phyloP scores from a whole-genome alignment of 2,329 filamentous ascomycete genomes.

The Xylaria sp. region DNA sequence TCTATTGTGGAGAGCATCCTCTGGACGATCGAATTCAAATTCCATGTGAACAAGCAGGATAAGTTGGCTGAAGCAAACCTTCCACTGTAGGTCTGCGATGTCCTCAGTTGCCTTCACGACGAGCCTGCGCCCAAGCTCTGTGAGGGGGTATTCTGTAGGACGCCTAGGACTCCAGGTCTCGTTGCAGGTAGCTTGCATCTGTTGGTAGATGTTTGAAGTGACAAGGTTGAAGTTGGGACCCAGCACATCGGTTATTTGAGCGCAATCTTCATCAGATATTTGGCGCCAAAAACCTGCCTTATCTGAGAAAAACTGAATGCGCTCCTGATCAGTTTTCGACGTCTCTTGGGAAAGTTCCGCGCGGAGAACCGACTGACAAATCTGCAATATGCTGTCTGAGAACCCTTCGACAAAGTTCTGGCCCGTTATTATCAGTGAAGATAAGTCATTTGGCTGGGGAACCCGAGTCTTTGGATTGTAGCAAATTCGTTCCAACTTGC shows the following conservation, averaged over 20 bases:
- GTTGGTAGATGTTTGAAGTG: slow-evolving; percentile 63
- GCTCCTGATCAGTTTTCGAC: slow-evolving; percentile 74
- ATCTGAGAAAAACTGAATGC: slow-evolving; percentile 82
- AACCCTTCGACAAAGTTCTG: slow-evolving; percentile 76
- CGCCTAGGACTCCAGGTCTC: slow-evolving; percentile 54
- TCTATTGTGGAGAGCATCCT: slow-evolving; percentile 68
- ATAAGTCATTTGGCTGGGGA: slow-evolving; percentile 56
- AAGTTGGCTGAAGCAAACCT: slow-evolving; percentile 82
- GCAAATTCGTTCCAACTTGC: slow-evolving; percentile 76
- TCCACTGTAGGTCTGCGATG: slow-evolving; percentile 75
- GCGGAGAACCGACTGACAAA: slow-evolving; percentile 73
- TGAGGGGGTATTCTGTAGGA: slow-evolving; percentile 60
- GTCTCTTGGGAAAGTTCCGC: slow-evolving; percentile 80
- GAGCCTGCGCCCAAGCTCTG: slow-evolving; percentile 79
- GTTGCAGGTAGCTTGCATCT: slow-evolving; percentile 58
- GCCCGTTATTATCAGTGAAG: slow-evolving; percentile 75
- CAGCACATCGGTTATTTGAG: slow-evolving; percentile 73
- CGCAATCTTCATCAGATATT: slow-evolving; percentile 83
- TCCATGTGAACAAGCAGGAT: slow-evolving; percentile 88
- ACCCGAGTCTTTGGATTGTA: slow-evolving; percentile 73
- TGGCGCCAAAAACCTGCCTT: slow-evolving; percentile 80
- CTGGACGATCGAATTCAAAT: slow-evolving; percentile 78
- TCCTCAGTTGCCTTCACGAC: slow-evolving; percentile 83
- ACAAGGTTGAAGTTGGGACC: slow-evolving; percentile 72
- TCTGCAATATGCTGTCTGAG: slow-evolving; percentile 73